Base-by-base conservation (phyloP, 441 rosid genomes). In the Sinapis alba region DNA sequence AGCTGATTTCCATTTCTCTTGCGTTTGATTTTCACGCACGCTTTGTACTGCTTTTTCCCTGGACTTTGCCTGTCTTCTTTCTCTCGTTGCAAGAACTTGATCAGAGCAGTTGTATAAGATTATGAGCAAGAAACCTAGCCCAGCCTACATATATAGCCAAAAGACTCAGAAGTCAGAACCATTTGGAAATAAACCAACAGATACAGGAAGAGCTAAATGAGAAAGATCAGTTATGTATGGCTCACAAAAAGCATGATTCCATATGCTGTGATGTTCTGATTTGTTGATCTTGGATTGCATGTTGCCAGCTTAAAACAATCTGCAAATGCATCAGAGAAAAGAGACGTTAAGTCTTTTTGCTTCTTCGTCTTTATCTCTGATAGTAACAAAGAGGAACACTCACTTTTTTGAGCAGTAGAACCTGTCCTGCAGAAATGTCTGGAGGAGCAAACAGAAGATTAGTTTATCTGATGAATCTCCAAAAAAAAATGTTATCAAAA, bases 101-200 rank as follows among this genome's bases (percentile, higher is more conserved):
- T 96, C 99, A 18, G 99, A 94, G 83, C 96, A 96, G 86, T 94
- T 94, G 73, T 93, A 90, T 53, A 96, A 83, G 70, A 96, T 85
- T 80, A 96, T 75, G 13, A 92, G 88, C 72, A 92, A 72, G 83
- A 93, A 83, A 64, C 86, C 78, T 59, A 94, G 51, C 75, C 87
- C 98, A 28, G 86, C 98, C 98, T 96, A 63, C 79, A 83, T 54
- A 21, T 54, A 24, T 51, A 62, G 13, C 1, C 13, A 12, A 2
- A 74, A 58, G 7, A n/a, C n/a, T 0, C 62, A 18, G 43, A n/a
- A 16, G 68, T 57, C 51, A 57, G 1, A 32, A 56, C 19, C 4
- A 38, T 3, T 50, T 51, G 12, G 19, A 43, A 11, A 12, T 19
- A 38, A 51, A 24, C 70, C 1, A 20, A 19, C 4, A 59, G 1